Evolutionary conservation across 441 rosid genomes (phyloP).

Genomic region (Arabidopsis lyrata): DNA sequence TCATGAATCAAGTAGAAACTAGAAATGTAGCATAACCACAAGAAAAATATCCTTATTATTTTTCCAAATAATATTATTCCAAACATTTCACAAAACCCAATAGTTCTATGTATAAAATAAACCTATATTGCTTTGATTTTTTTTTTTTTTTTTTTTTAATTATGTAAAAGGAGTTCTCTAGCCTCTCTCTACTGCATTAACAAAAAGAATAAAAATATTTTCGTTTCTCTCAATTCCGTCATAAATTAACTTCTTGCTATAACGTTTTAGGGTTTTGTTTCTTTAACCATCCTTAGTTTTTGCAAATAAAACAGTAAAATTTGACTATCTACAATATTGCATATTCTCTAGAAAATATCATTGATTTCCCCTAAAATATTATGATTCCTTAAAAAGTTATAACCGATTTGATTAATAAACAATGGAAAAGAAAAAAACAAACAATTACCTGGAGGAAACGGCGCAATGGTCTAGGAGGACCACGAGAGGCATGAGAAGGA

Average conservation of each 20-base stretch:
- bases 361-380: too few species aligned
- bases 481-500: slow-evolving; percentile 94
- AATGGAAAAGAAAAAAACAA: background rate
- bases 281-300: background rate
- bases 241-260: background rate
- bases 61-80: background rate
- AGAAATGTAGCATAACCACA: slow-evolving; percentile 39
- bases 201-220: background rate
- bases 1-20: slow-evolving; percentile 35
- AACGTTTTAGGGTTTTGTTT: background rate
- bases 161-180: background rate
- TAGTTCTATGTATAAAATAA: too few species aligned
- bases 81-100: background rate
- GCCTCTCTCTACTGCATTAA: background rate
- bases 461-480: slow-evolving; percentile 91
- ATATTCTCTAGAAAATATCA: background rate
- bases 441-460: slow-evolving; percentile 81
- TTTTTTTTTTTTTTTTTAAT: too few species aligned
- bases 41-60: slow-evolving; percentile 20
- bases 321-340: background rate
- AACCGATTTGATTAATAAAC: background rate
- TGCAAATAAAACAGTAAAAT: too few species aligned
- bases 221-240: background rate
- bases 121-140: background rate
- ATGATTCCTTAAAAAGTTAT: background rate